Evolutionary conservation across 2,329 filamentous ascomycete genomes (phyloP), one percentile per base, ranked within the genome.

Genomic region (Leptographium wingfieldii): DNA sequence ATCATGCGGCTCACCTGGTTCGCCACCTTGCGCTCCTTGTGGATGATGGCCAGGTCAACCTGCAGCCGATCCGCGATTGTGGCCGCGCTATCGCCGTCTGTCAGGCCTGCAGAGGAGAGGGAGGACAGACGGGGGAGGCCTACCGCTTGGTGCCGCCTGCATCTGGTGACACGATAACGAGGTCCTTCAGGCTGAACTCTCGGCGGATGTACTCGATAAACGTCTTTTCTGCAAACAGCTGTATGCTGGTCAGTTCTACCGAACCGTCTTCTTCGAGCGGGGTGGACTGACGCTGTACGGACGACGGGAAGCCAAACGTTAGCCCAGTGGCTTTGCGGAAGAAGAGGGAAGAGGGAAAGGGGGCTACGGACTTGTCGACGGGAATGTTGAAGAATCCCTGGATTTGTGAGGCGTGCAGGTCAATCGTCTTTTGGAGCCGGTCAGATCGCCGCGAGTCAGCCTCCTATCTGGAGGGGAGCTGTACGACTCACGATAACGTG

Each of bases 111-210:
- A 11, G 48, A 25, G 1, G 11, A 48, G 43, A 10, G 40, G 10
- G 43, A 10, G 27, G 25, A 10, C 9, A 51, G 48, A 25, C 16
- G 29, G 27, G 29, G 22, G 22, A 57, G 43, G 43, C 38, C 46
- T 49, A 85, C 82, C 89, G 84, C 76, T 96, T 96, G 57, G 91
- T 92, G 69, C 92, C 92, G 65, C 92, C 92, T 10, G 92, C 92
- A 74, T 96, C 92, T 2, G 92, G 92, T 64, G 88, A 94, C 65
- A 96, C 92, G 66, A 96, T 95, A 64, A 96, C 90, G 68, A 88
- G 92, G 69, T 95, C 80, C 43, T 89, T 5, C 3, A 56, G 82
- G 62, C 84, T 79, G 59, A 94, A 77, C 71, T 96, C 91, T 73
- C 95, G 88, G 59, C 87, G 79, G 66, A 96, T 96, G 88, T 91